Evolutionary conservation across 2,329 filamentous ascomycete species (phyloP).

Genomic region (Emericellopsis atlantica): DNA sequence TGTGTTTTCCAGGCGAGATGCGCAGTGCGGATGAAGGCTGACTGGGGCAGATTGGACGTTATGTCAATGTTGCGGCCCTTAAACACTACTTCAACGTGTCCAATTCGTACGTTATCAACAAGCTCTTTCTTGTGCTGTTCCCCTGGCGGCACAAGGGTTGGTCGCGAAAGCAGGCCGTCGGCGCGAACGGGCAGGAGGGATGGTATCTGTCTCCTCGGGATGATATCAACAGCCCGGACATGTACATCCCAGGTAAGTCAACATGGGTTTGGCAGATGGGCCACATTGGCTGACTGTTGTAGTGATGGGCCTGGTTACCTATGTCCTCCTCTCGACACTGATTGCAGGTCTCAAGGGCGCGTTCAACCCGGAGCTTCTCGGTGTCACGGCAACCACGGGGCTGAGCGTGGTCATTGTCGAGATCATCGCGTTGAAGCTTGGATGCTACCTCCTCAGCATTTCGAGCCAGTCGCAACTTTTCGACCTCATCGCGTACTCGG

Average conservation of each 20-base stretch:
- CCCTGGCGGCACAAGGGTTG: constrained; percentile 97
- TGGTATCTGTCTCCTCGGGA: constrained; percentile 87
- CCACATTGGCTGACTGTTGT: constrained; percentile 8
- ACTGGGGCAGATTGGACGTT: constrained; percentile 40
- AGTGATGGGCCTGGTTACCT: constrained; percentile 95
- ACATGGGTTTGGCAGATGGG: not conserved
- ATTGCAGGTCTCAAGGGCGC: constrained; percentile 80
- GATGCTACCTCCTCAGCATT: constrained; percentile 87
- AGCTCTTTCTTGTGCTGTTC: constrained; percentile 86
- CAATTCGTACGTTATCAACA: constrained; percentile 91
- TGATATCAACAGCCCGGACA: constrained; percentile 94
- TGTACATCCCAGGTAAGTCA: constrained; percentile 71
- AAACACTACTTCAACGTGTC: constrained; percentile 99
- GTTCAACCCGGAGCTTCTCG: constrained; percentile 89
- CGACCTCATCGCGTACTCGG: constrained; percentile 89
- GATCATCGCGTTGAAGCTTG: constrained; percentile 80
- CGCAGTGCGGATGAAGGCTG: not conserved
- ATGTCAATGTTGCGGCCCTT: constrained; percentile 81
- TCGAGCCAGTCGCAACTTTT: constrained; percentile 88
- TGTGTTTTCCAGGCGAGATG: constrained; percentile 20
- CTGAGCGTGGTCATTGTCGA: constrained; percentile 76
- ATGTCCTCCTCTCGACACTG: constrained; percentile 86
- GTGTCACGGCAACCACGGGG: constrained; percentile 76
- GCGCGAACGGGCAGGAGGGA: constrained; percentile 55
- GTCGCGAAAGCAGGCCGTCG: constrained; percentile 76